Evolutionary conservation across 371 early-diverging fungal genomes (phyloP).

Genomic region (Mucor sp.): DNA sequence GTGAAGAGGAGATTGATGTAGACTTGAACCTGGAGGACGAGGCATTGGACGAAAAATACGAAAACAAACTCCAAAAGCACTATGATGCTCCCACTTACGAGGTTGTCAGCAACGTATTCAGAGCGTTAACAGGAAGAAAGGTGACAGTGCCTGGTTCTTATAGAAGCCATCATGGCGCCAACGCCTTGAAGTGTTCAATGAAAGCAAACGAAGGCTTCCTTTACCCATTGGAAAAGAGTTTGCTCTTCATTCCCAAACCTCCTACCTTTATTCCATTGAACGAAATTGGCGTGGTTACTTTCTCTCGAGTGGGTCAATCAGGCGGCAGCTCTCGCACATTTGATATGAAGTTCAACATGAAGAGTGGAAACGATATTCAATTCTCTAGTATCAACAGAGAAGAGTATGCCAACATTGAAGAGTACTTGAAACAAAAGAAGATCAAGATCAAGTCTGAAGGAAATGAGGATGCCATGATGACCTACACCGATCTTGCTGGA

Average conservation of each 20-base stretch:
- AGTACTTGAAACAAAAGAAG: constrained; percentile 80
- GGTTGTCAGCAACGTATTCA: constrained; percentile 91
- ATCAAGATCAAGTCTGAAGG: constrained; percentile 82
- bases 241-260: constrained; percentile 97
- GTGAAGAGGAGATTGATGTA: constrained; percentile 89
- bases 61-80: constrained; percentile 77
- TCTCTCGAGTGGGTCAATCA: constrained; percentile 80
- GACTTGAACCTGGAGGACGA: constrained; percentile 83
- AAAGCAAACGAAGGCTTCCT: constrained; percentile 98
- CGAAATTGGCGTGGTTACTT: constrained; percentile 90
- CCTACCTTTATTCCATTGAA: constrained; percentile 84
- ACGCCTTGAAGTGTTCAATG: constrained; percentile 94
- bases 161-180: constrained; percentile 72
- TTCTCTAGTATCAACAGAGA: constrained; percentile 91
- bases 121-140: constrained; percentile 80
- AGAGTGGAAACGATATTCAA: constrained; percentile 72
- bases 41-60: constrained; percentile 68
- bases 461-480: constrained; percentile 62
- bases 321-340: constrained; percentile 81
- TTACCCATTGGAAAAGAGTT: constrained; percentile 92
- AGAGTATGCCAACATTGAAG: constrained; percentile 83
- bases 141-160: constrained; percentile 76
- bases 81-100: constrained; percentile 92
- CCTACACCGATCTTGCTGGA: constrained; percentile 64
- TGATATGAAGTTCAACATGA: constrained; percentile 91